Conservation (phyloP, 495 filamentous ascomycete genomes). For the Daldinia vernicosa region DNA sequence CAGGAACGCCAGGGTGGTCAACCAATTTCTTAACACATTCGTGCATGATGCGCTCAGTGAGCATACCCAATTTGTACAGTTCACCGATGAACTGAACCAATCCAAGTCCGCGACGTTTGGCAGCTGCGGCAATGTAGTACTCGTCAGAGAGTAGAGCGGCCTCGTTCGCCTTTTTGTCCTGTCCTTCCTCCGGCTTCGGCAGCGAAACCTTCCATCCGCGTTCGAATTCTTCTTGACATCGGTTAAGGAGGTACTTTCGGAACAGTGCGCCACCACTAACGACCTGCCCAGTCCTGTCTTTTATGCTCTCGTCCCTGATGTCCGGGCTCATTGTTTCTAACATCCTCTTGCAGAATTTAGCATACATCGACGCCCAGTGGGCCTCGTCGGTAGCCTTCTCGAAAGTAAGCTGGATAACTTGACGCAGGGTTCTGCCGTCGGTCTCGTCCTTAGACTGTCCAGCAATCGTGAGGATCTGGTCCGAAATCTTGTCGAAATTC, state of each 20-base stretch:
- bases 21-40: constrained; percentile 97
- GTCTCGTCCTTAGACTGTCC: constrained; percentile 94
- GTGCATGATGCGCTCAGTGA: constrained; percentile 99
- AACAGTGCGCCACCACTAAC: constrained; percentile 93
- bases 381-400: constrained; percentile 99
- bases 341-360: constrained; percentile 98
- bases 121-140: constrained; percentile 94
- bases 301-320: constrained; percentile 93
- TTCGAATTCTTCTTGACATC: constrained; percentile 99
- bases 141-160: constrained; percentile 89
- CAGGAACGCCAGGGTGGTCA: constrained; percentile 91
- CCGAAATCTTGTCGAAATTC: constrained; percentile 95
- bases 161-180: constrained; percentile 69
- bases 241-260: constrained; percentile 97
- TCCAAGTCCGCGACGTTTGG: constrained; percentile 96
- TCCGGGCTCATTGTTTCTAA: constrained; percentile 93
- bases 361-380: constrained; percentile 99
- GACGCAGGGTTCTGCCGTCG: constrained; percentile 92
- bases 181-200: constrained; percentile 80
- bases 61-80: constrained; percentile 97
- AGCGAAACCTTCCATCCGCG: constrained; percentile 95
- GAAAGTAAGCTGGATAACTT: constrained; percentile 98
- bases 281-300: constrained; percentile 83
- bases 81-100: constrained; percentile 99
- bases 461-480: constrained; percentile 91